phyloP scores from a whole-genome alignment of 2,329 filamentous ascomycete species.

The Aureobasidium sp. region DNA sequence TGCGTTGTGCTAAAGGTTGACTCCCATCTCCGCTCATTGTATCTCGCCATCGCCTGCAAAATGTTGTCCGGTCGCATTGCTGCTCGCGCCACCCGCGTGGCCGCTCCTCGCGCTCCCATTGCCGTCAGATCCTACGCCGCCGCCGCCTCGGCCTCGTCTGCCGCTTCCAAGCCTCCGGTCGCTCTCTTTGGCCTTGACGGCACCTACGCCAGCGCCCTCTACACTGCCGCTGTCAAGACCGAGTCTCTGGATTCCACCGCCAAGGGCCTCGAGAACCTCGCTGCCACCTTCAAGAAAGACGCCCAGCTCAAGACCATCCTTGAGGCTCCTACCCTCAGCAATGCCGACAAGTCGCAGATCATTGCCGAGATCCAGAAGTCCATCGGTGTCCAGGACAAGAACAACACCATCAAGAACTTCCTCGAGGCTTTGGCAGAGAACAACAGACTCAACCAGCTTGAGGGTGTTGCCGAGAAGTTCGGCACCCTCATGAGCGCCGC shows the following conservation, averaged over 20 bases:
- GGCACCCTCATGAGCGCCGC: slow-evolving; percentile 77
- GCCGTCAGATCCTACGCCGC: slow-evolving; percentile 67
- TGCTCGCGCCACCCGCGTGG: slow-evolving; percentile 51
- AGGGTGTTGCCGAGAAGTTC: slow-evolving; percentile 83
- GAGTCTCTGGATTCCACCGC: slow-evolving; percentile 78
- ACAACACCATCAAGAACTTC: slow-evolving; percentile 88
- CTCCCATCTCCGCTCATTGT: slow-evolving; percentile 10
- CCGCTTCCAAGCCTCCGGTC: slow-evolving; percentile 73
- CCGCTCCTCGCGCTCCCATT: slow-evolving; percentile 49
- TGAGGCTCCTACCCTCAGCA: slow-evolving; percentile 68
- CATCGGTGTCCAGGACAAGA: slow-evolving; percentile 60
- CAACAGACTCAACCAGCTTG: slow-evolving; percentile 81
- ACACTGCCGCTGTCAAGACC: slow-evolving; percentile 89
- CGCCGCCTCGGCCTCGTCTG: slow-evolving; percentile 48
- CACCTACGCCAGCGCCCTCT: slow-evolving; percentile 97
- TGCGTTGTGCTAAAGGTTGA: not conserved
- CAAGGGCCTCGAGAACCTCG: slow-evolving; percentile 67
- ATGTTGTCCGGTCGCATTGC: slow-evolving; percentile 53
- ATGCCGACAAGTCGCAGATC: slow-evolving; percentile 76
- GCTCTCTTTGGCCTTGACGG: slow-evolving; percentile 93
- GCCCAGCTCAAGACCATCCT: slow-evolving; percentile 72
- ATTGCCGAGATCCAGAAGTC: slow-evolving; percentile 82
- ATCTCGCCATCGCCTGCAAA: slow-evolving; percentile 25
- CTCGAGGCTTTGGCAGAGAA: slow-evolving; percentile 85
- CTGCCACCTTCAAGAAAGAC: slow-evolving; percentile 70